Evolutionary conservation across 73 alveolate genomes (phyloP).

Genomic region (Urostyla sp.): DNA sequence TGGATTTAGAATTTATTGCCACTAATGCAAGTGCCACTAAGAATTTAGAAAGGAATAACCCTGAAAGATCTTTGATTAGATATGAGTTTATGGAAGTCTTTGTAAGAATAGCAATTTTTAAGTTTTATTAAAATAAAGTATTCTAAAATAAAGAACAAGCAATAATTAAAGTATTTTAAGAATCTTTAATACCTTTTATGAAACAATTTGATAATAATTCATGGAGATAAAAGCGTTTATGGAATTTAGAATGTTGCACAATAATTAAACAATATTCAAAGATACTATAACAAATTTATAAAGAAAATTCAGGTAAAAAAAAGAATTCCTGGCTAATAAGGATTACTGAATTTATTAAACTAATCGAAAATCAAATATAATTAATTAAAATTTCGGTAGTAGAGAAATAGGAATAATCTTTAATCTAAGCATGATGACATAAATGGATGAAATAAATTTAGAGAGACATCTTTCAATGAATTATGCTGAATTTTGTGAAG

Average conservation of each 20-base stretch:
- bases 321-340: constrained; percentile 68
- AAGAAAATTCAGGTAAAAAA: constrained; percentile 62
- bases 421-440: constrained; percentile 81
- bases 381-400: constrained; percentile 74
- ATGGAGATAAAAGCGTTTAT: constrained; percentile 77
- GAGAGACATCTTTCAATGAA: constrained; percentile 78
- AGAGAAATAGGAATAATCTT: constrained; percentile 74
- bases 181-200: constrained; percentile 51
- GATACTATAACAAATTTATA: constrained; percentile 59
- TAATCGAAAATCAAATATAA: constrained; percentile 73
- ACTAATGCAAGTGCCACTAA: constrained; percentile 53
- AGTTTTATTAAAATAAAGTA: constrained; percentile 57
- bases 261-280: constrained; percentile 63
- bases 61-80: constrained; percentile 79
- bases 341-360: constrained; percentile 68
- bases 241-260: constrained; percentile 65
- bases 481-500: constrained; percentile 82
- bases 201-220: constrained; percentile 54
- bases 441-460: constrained; percentile 77
- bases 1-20: constrained; percentile 63
- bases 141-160: constrained; percentile 64
- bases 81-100: constrained; percentile 77
- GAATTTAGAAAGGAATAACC: constrained; percentile 8
- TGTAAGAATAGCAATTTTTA: constrained; percentile 75
- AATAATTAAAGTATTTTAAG: constrained; percentile 69